These are phyloP conservation scores for Curvularia lunata DNA, from an alignment of 2,329 filamentous ascomycete genomes.

Conservation along the genomic window DNA sequence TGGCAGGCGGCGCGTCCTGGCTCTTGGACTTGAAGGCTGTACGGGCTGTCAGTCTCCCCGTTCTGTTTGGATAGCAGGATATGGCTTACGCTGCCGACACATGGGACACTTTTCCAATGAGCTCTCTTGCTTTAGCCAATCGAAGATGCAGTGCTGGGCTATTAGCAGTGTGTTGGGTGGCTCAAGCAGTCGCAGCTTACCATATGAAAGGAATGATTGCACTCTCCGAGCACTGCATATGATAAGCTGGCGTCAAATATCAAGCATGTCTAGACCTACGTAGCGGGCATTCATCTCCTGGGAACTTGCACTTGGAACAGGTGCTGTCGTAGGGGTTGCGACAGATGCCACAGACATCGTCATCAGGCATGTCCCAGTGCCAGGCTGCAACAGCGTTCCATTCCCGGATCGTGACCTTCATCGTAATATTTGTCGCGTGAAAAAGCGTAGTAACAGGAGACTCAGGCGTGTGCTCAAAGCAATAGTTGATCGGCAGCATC, in stretches of 20 bases:
- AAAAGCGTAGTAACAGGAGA: slow-evolving; percentile 7
- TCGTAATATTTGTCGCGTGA: slow-evolving; percentile 48
- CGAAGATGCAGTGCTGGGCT: slow-evolving; percentile 84
- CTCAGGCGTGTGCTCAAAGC: slow-evolving; percentile 19
- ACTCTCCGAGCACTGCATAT: slow-evolving; percentile 84
- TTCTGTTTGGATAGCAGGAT: background rate
- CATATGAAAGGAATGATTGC: slow-evolving; percentile 98
- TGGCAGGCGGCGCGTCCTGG: slow-evolving; percentile 37
- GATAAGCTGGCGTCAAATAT: background rate
- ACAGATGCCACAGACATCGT: slow-evolving; percentile 98
- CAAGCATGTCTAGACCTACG: slow-evolving; percentile 62
- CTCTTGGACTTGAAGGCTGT: slow-evolving; percentile 50
- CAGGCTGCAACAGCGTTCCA: slow-evolving; percentile 96
- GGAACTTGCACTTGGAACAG: slow-evolving; percentile 97
- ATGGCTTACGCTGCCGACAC: slow-evolving; percentile 83
- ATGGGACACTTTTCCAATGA: slow-evolving; percentile 95
- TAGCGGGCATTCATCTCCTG: slow-evolving; percentile 92
- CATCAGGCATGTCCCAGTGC: slow-evolving; percentile 96
- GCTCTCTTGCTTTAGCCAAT: slow-evolving; percentile 95
- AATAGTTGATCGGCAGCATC: slow-evolving; percentile 27
- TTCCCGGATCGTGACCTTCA: slow-evolving; percentile 94
- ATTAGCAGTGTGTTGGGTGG: slow-evolving; percentile 14
- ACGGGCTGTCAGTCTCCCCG: slow-evolving; percentile 19
- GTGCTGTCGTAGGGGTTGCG: slow-evolving; percentile 97
- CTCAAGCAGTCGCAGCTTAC: slow-evolving; percentile 54